phyloP scores from a whole-genome alignment of 345 rosid species.

The Eutrema yunnanense region DNA sequence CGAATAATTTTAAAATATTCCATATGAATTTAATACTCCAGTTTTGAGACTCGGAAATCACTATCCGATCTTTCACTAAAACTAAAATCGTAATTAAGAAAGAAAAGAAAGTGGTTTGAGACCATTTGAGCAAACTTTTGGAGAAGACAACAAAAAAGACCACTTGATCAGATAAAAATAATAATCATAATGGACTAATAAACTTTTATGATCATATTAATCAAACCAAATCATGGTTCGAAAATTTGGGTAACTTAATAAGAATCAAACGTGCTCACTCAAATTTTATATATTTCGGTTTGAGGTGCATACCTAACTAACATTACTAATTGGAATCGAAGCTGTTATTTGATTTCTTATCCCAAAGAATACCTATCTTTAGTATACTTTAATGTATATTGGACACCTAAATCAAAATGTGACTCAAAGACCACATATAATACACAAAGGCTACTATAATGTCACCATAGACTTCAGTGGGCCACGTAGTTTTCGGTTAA shows the following conservation, averaged over 20 bases:
- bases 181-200: neutral
- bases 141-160: neutral
- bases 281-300: too few relatives aligned
- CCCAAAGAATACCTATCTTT: neutral
- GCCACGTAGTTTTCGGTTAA: neutral
- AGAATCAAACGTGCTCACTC: too few relatives aligned
- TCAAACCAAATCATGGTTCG: neutral
- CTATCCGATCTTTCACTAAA: too few relatives aligned
- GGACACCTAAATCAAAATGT: neutral
- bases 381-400: neutral
- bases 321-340: neutral
- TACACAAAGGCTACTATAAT: neutral
- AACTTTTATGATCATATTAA: neutral
- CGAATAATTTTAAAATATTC: too few relatives aligned
- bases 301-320: neutral
- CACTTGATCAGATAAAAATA: neutral
- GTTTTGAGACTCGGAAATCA: too few relatives aligned
- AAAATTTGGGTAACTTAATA: neutral
- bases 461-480: conserved; percentile 4
- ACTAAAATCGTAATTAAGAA: too few relatives aligned
- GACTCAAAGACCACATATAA: neutral
- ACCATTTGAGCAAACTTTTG: neutral
- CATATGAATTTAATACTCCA: too few relatives aligned
- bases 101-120: neutral
- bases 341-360: neutral